Percentiles rank a stretch among this genome's conserved stretches.
phyloP scores from a whole-genome alignment of 768 basidiomycete genomes.

The Mrakia gelida region DNA sequence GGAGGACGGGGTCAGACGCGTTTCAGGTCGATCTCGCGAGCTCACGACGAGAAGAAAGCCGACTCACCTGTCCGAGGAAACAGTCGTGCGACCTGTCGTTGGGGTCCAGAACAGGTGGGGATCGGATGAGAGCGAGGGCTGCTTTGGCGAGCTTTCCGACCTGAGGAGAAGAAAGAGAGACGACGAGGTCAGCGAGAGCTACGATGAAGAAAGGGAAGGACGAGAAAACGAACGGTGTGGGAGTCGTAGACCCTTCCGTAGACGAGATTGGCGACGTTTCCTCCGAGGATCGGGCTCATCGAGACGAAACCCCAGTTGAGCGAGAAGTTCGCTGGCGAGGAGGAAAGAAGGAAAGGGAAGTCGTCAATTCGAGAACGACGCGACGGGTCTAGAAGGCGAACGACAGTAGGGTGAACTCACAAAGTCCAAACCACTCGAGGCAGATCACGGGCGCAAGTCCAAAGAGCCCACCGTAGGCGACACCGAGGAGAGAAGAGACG shows the following conservation, averaged over 20 bases:
- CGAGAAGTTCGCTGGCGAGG: neutral
- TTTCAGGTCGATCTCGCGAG: too few relatives aligned
- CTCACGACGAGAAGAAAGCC: too few relatives aligned
- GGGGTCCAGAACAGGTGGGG: neutral
- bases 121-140: neutral
- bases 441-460: slow-evolving; percentile 69
- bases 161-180: neutral
- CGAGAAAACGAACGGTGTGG: slow-evolving; percentile 48
- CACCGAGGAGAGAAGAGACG: slow-evolving; percentile 54
- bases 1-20: neutral
- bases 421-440: slow-evolving; percentile 85
- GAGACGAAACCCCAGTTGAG: slow-evolving; percentile 48
- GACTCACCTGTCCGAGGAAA: slow-evolving; percentile 24
- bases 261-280: slow-evolving; percentile 75
- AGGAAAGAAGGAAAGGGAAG: neutral
- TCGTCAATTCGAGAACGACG: neutral
- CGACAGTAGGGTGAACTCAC: slow-evolving; percentile 51
- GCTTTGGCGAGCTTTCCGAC: neutral
- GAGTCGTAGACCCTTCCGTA: slow-evolving; percentile 78
- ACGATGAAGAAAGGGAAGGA: neutral
- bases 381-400: neutral
- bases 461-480: slow-evolving; percentile 70
- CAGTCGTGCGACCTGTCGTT: slow-evolving; percentile 23
- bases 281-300: slow-evolving; percentile 65
- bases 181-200: neutral